Conservation (phyloP, 2,329 filamentous ascomycete species). For the Fusarium subglutinans region DNA sequence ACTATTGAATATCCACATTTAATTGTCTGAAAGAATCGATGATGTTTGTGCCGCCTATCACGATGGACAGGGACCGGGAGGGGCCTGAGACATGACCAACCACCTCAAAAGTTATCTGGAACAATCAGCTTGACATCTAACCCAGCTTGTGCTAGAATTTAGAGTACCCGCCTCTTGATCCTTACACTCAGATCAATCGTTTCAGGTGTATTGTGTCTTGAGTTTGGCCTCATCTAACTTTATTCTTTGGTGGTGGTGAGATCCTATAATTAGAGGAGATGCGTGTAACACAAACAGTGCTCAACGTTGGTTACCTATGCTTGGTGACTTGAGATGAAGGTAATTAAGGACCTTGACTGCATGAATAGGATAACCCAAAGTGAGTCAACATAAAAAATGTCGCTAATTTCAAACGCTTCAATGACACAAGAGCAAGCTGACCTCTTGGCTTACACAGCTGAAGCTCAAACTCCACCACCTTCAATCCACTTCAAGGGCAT, state of each 20-base stretch:
- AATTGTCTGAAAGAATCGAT: background rate
- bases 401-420: no score
- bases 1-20: background rate
- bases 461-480: constrained; percentile 8
- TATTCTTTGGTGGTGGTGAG: background rate
- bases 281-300: background rate
- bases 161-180: background rate
- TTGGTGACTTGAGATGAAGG: background rate
- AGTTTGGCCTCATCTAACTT: background rate
- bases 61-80: background rate
- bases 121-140: background rate
- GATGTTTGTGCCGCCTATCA: background rate
- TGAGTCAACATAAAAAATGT: background rate
- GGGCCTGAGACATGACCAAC: constrained; percentile 22
- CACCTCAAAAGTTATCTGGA: constrained; percentile 8
- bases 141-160: background rate
- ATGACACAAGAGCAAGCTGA: background rate
- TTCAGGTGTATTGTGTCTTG: background rate
- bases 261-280: background rate
- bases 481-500: constrained; percentile 20
- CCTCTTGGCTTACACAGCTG: background rate
- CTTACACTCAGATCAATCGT: background rate
- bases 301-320: background rate
- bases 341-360: background rate
- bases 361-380: background rate